These are phyloP conservation scores for Stromatinia cepivora DNA, from an alignment of 2,329 filamentous ascomycete genomes.

Conservation along the genomic window DNA sequence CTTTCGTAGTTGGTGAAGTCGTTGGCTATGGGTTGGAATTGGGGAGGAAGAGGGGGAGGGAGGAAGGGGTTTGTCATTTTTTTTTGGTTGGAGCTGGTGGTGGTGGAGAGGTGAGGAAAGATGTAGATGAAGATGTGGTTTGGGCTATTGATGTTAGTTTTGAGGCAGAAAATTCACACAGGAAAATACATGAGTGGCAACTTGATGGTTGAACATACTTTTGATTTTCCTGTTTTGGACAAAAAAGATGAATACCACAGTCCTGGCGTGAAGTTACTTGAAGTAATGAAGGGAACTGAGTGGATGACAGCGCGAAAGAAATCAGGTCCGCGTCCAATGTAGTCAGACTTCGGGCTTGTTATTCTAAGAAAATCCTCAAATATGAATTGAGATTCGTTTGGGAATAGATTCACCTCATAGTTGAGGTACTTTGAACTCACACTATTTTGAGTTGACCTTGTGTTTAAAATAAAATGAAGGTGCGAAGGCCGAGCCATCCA, in stretches of 20 bases:
- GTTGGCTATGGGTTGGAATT: not conserved
- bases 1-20: not conserved
- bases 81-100: not conserved
- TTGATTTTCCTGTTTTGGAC: not conserved
- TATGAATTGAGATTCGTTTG: no score
- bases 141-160: not conserved
- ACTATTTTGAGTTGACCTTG: no score
- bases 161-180: not conserved
- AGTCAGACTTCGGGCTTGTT: no score
- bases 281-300: not conserved
- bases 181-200: not conserved
- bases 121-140: not conserved
- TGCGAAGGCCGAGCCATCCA: no score
- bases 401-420: no score
- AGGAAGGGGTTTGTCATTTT: no score
- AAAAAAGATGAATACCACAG: not conserved
- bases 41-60: no score
- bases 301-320: no score
- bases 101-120: not conserved
- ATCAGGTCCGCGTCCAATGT: no score
- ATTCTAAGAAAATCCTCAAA: no score
- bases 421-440: no score
- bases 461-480: no score
- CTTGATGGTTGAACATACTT: not conserved
- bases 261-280: not conserved